Base-by-base conservation (phyloP, 129 eudicot species). In the Rutidosis leptorrhynchoides region DNA sequence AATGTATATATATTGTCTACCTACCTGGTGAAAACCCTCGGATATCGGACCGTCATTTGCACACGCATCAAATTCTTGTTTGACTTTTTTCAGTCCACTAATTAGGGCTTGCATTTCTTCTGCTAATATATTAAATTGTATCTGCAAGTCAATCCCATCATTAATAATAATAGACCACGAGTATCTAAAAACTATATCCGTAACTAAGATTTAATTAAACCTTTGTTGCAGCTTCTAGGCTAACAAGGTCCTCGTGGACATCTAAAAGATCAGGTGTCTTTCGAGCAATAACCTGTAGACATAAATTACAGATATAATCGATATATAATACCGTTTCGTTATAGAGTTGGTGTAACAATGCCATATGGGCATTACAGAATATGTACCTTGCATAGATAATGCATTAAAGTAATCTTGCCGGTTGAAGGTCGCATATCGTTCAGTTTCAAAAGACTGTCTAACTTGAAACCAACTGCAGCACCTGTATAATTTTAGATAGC, bases 371-470 rank as follows among this genome's bases (percentile, higher is more conserved):
- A 23, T 60, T 25, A 21, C 10, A 48, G 33, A 58, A 4, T 49
- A n/a, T 6, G 70, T 77, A 92, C 98, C 98, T 82, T 88, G 85
- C 98, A 88, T 74, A 93, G 96, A 73, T 93, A 93, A 80, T 93
- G 95, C 98, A 93, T 93, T 58, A 93, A 82, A 35, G 98, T 93
- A 91, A 93, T 93, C 82, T 78, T 86, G 89, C 69, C 84, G 74
- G 66, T 82, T 69, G 96, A 71, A 49, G 98, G 83, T 76, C 98
- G 96, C 7, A 96, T 88, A 74, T 88, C 98, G 4, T 84, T 77
- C 67, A 93, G 87, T 82, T 93, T 93, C 71, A 84, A 77, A 78
- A 93, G 98, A 80, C 96, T 88, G 77, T 93, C 98, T 73, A 93
- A 77, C 80, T 93, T 93, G 82, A 93, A 93, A 54, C 98, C 98